Conservation (phyloP, 208 protist genomes). For the Leishmania aethiopica region DNA sequence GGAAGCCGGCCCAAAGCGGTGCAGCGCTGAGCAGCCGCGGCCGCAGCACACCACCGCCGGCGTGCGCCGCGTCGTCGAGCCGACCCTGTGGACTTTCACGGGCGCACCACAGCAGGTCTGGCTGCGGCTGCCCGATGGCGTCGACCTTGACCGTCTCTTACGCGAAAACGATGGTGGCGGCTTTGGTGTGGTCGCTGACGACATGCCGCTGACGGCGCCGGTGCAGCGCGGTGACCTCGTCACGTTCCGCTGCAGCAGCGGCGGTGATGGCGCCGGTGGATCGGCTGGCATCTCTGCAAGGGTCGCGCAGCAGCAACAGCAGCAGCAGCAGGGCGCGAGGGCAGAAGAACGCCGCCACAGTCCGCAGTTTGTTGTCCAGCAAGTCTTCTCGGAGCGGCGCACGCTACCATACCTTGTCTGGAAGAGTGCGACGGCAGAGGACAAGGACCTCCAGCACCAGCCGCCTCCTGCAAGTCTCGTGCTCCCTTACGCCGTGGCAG, state of each 20-base stretch:
- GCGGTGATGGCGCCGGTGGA: background rate
- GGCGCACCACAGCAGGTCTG: conserved; percentile 35
- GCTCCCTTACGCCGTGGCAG: conserved; percentile 9
- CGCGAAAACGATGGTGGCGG: conserved; percentile 33
- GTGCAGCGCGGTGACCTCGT: conserved; percentile 59
- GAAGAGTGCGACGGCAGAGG: background rate
- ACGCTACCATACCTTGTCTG: conserved; percentile 24
- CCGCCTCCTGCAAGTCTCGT: conserved; percentile 14
- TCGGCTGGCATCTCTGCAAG: background rate
- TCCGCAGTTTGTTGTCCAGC: conserved; percentile 28
- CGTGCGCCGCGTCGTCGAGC: conserved; percentile 10
- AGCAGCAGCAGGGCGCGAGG: background rate
- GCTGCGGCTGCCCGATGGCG: conserved; percentile 39
- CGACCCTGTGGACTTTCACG: conserved; percentile 17
- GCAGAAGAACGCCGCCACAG: background rate
- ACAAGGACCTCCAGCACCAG: background rate
- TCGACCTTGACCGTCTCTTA: conserved; percentile 39
- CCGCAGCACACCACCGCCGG: background rate
- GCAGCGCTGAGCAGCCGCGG: background rate
- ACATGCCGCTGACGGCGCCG: conserved; percentile 42
- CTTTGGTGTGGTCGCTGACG: conserved; percentile 45
- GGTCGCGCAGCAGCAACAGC: no score
- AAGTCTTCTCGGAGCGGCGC: conserved; percentile 26
- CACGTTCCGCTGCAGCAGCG: conserved; percentile 31
- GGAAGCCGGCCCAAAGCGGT: background rate